These are phyloP conservation scores for Uronychia setigera DNA, from an alignment of 73 alveolate genomes.

Conservation along the genomic window DNA sequence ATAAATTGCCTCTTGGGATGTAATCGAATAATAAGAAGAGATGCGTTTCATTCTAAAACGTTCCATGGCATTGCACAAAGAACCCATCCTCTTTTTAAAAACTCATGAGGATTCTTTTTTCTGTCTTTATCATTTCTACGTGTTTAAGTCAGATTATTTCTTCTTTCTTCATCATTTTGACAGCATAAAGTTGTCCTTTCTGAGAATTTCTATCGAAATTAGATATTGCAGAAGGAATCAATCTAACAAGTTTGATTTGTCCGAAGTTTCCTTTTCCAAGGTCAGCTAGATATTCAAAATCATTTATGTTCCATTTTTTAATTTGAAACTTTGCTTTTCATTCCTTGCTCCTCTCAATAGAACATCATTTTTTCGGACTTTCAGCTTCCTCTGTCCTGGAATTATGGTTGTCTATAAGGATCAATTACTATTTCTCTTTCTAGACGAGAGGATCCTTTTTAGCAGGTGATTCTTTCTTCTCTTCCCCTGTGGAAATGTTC, in stretches of 20 bases:
- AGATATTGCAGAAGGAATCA: no score
- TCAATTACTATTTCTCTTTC: neutral
- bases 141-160: neutral
- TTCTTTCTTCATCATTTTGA: conserved; percentile 4
- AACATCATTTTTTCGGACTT: neutral
- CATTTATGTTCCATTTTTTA: neutral
- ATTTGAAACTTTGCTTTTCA: neutral
- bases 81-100: neutral
- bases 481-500: neutral
- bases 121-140: neutral
- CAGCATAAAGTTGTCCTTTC: neutral
- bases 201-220: neutral
- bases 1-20: conserved; percentile 93
- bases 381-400: no score
- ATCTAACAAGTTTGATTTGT: neutral
- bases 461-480: neutral
- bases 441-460: neutral
- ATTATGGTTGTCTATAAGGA: no score
- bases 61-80: neutral
- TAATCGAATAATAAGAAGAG: conserved; percentile 86
- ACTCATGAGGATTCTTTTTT: neutral
- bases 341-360: no score
- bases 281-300: neutral
- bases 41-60: conserved; percentile 11
- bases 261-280: conserved; percentile 6